Conservation (phyloP, 106 monocot species). For the Vanilla planifolia region DNA sequence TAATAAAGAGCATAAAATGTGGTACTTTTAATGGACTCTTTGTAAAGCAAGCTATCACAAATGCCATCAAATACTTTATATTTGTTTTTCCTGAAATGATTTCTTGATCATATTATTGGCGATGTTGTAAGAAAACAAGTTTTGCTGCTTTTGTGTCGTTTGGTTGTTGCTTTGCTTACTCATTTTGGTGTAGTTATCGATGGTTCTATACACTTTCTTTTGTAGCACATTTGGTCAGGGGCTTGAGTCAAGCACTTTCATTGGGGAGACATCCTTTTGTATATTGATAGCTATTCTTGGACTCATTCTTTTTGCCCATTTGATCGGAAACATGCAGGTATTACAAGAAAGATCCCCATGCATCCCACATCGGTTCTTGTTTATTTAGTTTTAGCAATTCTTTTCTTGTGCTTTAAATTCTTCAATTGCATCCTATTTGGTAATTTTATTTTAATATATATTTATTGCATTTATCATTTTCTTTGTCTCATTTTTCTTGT, state of each 20-base stretch:
- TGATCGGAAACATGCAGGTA: slow-evolving; percentile 82
- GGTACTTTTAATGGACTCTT: no score
- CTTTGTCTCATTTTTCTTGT: not conserved
- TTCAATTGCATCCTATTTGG: not conserved
- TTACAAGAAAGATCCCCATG: not conserved
- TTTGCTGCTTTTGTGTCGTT: no score
- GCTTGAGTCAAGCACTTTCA: slow-evolving; percentile 47
- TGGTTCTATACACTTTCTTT: slow-evolving; percentile 6
- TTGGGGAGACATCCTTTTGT: slow-evolving; percentile 57
- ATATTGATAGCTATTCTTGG: slow-evolving; percentile 55
- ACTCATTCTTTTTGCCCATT: slow-evolving; percentile 64
- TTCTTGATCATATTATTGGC: not conserved
- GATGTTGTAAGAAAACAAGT: not conserved
- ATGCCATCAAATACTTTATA: not conserved
- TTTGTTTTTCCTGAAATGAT: not conserved
- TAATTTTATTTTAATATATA: not conserved
- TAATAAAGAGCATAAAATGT: no score
- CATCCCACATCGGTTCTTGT: no score
- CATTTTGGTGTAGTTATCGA: not conserved
- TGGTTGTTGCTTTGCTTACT: not conserved
- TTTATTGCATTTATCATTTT: not conserved
- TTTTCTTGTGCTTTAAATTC: no score
- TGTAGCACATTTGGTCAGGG: slow-evolving; percentile 59
- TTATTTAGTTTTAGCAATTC: no score
- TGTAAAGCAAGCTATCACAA: no score